These are phyloP conservation scores for Tephrocybe rancida DNA, from an alignment of 768 basidiomycete genomes.

Conservation along the genomic window DNA sequence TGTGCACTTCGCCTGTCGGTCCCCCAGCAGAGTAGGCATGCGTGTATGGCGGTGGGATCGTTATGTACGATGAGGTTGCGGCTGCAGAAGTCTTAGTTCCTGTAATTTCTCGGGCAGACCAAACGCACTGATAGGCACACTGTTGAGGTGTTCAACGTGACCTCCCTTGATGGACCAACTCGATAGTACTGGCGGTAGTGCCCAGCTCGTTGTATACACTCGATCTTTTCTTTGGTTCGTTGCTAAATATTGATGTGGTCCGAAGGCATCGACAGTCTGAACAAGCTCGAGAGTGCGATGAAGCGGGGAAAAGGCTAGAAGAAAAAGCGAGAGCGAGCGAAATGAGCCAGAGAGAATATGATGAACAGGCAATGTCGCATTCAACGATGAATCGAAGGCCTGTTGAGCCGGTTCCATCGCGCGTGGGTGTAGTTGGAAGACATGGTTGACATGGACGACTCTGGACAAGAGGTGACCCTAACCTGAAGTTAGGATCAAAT, in stretches of 20 bases:
- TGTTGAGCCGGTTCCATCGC: conserved; percentile 18
- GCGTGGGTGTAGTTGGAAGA: not conserved
- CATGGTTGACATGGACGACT: not conserved
- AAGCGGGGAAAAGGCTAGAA: conserved; percentile 49
- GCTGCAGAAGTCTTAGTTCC: conserved; percentile 29
- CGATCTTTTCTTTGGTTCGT: conserved; percentile 34
- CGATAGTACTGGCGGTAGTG: conserved; percentile 44
- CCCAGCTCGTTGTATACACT: conserved; percentile 55
- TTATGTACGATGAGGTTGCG: conserved; percentile 57
- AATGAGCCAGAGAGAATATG: conserved; percentile 53
- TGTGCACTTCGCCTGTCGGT: conserved; percentile 51
- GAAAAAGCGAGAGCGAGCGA: conserved; percentile 50
- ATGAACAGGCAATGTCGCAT: conserved; percentile 18
- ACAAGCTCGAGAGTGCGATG: conserved; percentile 40
- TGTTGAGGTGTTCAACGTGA: conserved; percentile 42
- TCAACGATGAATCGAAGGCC: conserved; percentile 5
- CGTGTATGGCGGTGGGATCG: conserved; percentile 47
- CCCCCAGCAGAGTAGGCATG: conserved; percentile 54
- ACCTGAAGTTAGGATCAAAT: conserved; percentile 15
- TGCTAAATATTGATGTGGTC: conserved; percentile 55
- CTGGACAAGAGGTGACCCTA: conserved; percentile 15
- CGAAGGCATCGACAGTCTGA: conserved; percentile 43
- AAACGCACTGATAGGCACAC: conserved; percentile 45
- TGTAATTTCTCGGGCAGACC: not conserved
- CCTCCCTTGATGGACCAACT: conserved; percentile 45